These are phyloP conservation scores for Dictyostelium intermedium DNA, from an alignment of 78 protist species.

Conservation along the genomic window DNA sequence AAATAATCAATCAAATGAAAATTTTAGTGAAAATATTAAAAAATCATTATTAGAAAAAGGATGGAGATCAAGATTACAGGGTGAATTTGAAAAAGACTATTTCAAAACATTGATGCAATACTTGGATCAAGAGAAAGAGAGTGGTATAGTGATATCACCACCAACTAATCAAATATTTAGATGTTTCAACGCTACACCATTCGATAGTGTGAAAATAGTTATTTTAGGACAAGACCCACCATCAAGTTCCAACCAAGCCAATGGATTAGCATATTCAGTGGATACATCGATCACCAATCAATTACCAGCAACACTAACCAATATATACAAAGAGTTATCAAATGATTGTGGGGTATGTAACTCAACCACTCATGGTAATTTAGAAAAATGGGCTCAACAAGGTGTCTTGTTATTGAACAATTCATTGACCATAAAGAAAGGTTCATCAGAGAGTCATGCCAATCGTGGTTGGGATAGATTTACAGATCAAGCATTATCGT, in stretches of 20 bases:
- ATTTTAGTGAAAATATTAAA: slow-evolving; percentile 25
- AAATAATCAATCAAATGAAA: not conserved
- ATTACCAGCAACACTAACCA: slow-evolving; percentile 28
- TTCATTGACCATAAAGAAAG: slow-evolving; percentile 82
- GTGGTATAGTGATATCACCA: slow-evolving; percentile 50
- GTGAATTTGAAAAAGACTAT: slow-evolving; percentile 48
- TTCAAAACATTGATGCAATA: slow-evolving; percentile 10
- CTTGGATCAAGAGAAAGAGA: slow-evolving; percentile 47
- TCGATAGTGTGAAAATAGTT: slow-evolving; percentile 30
- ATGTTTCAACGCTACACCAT: slow-evolving; percentile 51
- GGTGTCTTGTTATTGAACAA: slow-evolving; percentile 93
- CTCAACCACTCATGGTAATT: slow-evolving; percentile 53
- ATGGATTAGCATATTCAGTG: slow-evolving; percentile 93
- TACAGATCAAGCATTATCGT: slow-evolving; percentile 33
- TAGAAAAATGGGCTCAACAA: slow-evolving; percentile 90
- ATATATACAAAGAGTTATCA: slow-evolving; percentile 87
- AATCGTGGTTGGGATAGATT: slow-evolving; percentile 70
- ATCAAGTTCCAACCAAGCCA: slow-evolving; percentile 88
- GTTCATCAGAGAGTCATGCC: slow-evolving; percentile 62
- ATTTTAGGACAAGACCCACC: slow-evolving; percentile 91
- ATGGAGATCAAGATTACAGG: slow-evolving; percentile 12
- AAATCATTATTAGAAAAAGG: slow-evolving; percentile 4
- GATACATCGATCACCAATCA: slow-evolving; percentile 9
- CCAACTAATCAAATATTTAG: slow-evolving; percentile 19
- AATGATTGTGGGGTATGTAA: slow-evolving; percentile 64